Percentiles rank a stretch among this genome's conserved stretches.
Conservation (phyloP, 192 early-diverging fungal species). For the Gaertneriomyces sp. region DNA sequence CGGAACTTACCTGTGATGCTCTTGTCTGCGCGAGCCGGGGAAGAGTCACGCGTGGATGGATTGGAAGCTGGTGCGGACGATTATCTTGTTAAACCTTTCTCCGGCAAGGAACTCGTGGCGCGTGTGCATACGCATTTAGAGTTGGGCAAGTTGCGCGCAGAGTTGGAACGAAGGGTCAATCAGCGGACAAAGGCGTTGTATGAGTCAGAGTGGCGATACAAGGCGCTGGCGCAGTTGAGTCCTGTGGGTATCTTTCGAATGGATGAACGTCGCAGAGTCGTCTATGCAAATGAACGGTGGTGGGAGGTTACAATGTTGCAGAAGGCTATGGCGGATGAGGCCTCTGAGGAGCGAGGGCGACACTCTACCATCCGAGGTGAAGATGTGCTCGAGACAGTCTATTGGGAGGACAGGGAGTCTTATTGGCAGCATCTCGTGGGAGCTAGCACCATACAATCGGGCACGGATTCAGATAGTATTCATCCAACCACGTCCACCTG, state of each 20-base stretch:
- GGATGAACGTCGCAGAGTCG: conserved; percentile 11
- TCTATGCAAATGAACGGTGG: conserved; percentile 37
- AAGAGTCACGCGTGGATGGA: conserved; percentile 49
- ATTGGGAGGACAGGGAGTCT: not conserved
- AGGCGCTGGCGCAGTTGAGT: conserved; percentile 12
- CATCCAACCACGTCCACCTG: conserved; percentile 9
- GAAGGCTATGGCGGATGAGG: conserved; percentile 6
- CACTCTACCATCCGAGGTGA: not conserved
- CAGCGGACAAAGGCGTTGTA: conserved; percentile 41
- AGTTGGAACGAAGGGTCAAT: conserved; percentile 32
- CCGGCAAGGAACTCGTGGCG: conserved; percentile 49
- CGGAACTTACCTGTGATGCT: conserved; percentile 54
- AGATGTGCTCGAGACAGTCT: not conserved
- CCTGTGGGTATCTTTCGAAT: conserved; percentile 30
- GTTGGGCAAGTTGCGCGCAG: conserved; percentile 30
- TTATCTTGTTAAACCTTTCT: conserved; percentile 52
- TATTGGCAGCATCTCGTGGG: not conserved
- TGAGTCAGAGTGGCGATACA: conserved; percentile 33
- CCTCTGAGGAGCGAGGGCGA: not conserved
- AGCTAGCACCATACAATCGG: not conserved
- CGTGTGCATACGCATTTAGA: conserved; percentile 55
- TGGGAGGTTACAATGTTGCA: conserved; percentile 28
- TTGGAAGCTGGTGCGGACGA: conserved; percentile 60
- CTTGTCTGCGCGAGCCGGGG: conserved; percentile 52
- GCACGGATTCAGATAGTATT: conserved; percentile 8